Percentiles rank a stretch among this genome's conserved stretches.
Evolutionary conservation across 2,329 filamentous ascomycete genomes (phyloP).

Genomic region (Phialocephala subalpina): DNA sequence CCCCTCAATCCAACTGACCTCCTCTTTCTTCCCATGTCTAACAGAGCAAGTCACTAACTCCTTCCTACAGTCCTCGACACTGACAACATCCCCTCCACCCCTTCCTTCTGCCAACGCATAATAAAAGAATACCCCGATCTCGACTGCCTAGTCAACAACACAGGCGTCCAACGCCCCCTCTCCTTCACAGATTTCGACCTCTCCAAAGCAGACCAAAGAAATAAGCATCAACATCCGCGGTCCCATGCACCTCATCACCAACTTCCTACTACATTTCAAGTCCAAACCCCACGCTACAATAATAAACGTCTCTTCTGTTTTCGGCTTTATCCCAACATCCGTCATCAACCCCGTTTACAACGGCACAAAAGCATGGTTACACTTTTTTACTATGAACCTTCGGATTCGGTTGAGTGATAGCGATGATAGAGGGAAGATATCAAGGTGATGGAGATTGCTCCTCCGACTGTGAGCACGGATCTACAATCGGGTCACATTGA

Average conservation of each 20-base stretch:
- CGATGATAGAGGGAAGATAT: conserved; percentile 43
- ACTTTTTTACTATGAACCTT: conserved; percentile 64
- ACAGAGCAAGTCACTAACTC: neutral
- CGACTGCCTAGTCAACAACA: conserved; percentile 67
- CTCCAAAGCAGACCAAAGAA: conserved; percentile 60
- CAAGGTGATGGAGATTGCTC: conserved; percentile 62
- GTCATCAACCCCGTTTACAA: conserved; percentile 67
- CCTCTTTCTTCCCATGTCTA: neutral
- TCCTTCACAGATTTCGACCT: conserved; percentile 55
- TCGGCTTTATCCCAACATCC: conserved; percentile 60
- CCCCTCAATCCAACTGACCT: neutral
- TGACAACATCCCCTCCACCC: conserved; percentile 52
- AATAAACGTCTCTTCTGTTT: conserved; percentile 61
- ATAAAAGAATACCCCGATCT: conserved; percentile 59
- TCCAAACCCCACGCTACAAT: conserved; percentile 47
- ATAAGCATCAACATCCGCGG: conserved; percentile 66
- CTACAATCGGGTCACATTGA: too few relatives aligned
- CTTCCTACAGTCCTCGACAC: conserved; percentile 52
- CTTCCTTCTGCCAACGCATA: conserved; percentile 54
- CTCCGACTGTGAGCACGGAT: conserved; percentile 61
- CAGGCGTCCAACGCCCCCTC: conserved; percentile 63
- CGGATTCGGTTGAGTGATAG: conserved; percentile 54
- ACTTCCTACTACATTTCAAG: conserved; percentile 58
- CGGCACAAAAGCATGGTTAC: conserved; percentile 65
- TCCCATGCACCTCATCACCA: conserved; percentile 62